Percentiles rank a stretch among this genome's conserved stretches.
Conservation (phyloP, 73 alveolate genomes). For the Urostyla sp. region DNA sequence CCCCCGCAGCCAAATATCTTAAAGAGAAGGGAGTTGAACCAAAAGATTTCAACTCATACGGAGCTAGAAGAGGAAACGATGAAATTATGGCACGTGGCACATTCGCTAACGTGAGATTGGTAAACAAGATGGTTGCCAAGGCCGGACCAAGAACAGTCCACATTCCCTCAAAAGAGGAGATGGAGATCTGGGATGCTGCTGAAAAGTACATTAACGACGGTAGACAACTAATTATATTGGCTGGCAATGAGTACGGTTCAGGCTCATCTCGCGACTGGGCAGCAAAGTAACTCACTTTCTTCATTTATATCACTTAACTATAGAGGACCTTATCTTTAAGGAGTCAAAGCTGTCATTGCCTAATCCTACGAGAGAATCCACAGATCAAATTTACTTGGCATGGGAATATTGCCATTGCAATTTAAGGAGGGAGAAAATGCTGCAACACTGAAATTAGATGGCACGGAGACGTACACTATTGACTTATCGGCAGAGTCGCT, state of each 20-base stretch:
- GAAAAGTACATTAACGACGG: constrained; percentile 78
- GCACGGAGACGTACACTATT: constrained; percentile 74
- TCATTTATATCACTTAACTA: too few species aligned
- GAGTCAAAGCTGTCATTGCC: constrained; percentile 87
- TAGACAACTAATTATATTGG: constrained; percentile 75
- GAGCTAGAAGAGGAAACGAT: constrained; percentile 94
- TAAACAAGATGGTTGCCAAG: constrained; percentile 84
- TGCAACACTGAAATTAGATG: constrained; percentile 83
- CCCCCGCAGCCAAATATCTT: constrained; percentile 93
- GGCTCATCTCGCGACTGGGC: constrained; percentile 98
- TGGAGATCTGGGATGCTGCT: constrained; percentile 92
- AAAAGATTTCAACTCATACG: constrained; percentile 92
- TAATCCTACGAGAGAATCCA: constrained; percentile 91
- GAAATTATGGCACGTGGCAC: constrained; percentile 97
- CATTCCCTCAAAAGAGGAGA: constrained; percentile 83
- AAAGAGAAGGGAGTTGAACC: constrained; percentile 74
- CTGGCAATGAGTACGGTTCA: constrained; percentile 95
- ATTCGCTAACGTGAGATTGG: constrained; percentile 89
- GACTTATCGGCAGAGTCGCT: constrained; percentile 65
- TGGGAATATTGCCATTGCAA: constrained; percentile 94
- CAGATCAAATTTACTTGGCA: constrained; percentile 91
- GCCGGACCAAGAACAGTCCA: constrained; percentile 87
- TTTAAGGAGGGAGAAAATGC: constrained; percentile 85
- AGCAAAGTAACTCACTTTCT: too few species aligned
- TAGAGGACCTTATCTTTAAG: constrained; percentile 73